phyloP scores from a whole-genome alignment of 441 rosid genomes.

The Jatropha podagrica region DNA sequence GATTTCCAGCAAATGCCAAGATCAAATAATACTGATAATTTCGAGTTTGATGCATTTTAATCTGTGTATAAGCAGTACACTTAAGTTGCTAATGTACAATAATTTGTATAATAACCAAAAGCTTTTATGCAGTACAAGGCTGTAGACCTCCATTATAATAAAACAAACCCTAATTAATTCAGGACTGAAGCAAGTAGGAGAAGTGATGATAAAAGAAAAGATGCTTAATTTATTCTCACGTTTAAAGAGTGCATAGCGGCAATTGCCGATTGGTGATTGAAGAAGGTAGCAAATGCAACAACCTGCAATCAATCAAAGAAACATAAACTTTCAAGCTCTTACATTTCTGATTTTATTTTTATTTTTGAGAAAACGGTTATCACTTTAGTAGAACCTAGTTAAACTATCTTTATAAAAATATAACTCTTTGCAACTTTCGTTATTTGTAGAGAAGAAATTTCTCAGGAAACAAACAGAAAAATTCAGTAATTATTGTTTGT shows the following conservation, averaged over 20 bases:
- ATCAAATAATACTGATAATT: background rate
- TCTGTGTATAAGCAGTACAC: background rate
- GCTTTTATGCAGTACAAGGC: background rate
- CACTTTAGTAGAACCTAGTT: background rate
- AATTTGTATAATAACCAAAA: background rate
- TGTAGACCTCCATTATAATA: background rate
- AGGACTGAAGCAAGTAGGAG: background rate
- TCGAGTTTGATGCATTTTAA: background rate
- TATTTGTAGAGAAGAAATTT: background rate
- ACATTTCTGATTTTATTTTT: background rate
- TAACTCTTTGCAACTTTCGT: too few relatives aligned
- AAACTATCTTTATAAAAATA: background rate
- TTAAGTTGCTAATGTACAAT: background rate
- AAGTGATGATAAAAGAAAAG: background rate
- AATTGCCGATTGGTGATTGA: slow-evolving; percentile 67
- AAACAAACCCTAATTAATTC: background rate
- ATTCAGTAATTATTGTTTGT: background rate
- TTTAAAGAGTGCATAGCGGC: slow-evolving; percentile 66
- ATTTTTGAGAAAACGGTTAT: background rate
- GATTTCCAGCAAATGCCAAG: background rate
- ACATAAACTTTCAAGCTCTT: background rate
- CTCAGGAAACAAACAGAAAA: slow-evolving; percentile 15
- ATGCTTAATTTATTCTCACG: slow-evolving; percentile 47
- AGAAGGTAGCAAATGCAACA: slow-evolving; percentile 86
- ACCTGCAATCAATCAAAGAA: slow-evolving; percentile 45